Evolutionary conservation across 2,329 filamentous ascomycete species (phyloP).

Genomic region (Claviceps maximensis): DNA sequence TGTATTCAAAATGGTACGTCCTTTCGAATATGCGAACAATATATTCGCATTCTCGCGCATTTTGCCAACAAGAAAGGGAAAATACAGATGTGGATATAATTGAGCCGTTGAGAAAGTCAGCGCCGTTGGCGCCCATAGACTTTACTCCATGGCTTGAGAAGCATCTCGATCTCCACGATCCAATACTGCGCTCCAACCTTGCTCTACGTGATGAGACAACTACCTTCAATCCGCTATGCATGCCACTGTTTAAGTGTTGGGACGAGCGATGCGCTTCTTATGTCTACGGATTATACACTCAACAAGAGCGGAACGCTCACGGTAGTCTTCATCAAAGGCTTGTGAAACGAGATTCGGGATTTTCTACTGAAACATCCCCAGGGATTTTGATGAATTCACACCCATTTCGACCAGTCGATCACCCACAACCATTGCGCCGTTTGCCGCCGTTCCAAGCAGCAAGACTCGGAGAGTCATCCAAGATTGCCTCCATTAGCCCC

Average conservation of each 20-base stretch:
- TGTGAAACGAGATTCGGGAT: conserved; percentile 31
- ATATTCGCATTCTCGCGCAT: neutral
- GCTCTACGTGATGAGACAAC: conserved; percentile 2
- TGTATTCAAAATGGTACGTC: conserved; percentile 27
- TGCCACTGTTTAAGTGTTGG: conserved; percentile 37
- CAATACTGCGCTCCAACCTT: conserved; percentile 23
- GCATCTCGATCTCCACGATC: conserved; percentile 36
- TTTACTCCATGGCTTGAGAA: conserved; percentile 40
- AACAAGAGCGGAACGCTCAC: conserved; percentile 39
- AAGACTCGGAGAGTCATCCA: conserved; percentile 1
- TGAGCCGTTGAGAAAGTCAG: conserved; percentile 17
- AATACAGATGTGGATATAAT: conserved; percentile 18
- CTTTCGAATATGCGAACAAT: neutral
- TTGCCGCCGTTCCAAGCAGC: conserved; percentile 3
- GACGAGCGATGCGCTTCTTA: conserved; percentile 43
- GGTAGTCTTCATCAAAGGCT: conserved; percentile 28
- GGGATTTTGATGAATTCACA: conserved; percentile 1
- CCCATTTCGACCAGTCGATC: neutral
- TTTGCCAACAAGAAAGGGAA: neutral
- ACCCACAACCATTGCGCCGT: neutral
- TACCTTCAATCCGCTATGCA: conserved; percentile 1
- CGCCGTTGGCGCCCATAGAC: conserved; percentile 27
- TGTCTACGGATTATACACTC: conserved; percentile 41
- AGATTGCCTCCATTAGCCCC: conserved; percentile 8
- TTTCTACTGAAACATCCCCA: conserved; percentile 21